phyloP scores from a whole-genome alignment of 306 rosid genomes.

The Astragalus membranaceus region DNA sequence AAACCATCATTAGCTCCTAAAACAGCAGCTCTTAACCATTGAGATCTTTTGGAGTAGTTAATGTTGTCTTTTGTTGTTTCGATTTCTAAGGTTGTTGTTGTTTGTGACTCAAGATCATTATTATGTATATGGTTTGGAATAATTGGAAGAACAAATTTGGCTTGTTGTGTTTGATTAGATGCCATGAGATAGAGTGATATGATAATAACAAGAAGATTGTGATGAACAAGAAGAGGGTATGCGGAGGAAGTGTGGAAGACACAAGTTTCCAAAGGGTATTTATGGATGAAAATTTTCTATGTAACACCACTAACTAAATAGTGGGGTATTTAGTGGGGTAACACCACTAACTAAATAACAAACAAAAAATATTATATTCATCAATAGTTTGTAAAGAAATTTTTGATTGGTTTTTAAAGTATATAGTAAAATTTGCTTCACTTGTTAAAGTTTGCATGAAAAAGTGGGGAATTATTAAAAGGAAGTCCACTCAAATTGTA shows the following conservation, averaged over 20 bases:
- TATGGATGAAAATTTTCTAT: conserved; percentile 38
- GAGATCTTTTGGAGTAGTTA: conserved; percentile 86
- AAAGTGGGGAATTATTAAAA: not conserved
- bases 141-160: conserved; percentile 28
- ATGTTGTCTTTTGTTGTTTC: conserved; percentile 31
- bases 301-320: conserved; percentile 31
- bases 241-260: conserved; percentile 62
- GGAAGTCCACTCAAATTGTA: not conserved
- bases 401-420: not conserved
- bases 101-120: conserved; percentile 49
- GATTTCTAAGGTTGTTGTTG: conserved; percentile 27
- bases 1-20: conserved; percentile 94
- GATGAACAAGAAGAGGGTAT: not conserved
- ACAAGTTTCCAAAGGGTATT: conserved; percentile 68
- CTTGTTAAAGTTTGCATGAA: conserved; percentile 2
- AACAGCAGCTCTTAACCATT: conserved; percentile 89
- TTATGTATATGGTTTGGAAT: not conserved
- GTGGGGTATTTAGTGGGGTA: too few relatives aligned
- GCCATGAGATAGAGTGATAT: conserved; percentile 27
- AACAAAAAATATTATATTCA: not conserved
- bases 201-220: not conserved
- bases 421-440: not conserved
- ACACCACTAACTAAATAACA: conserved; percentile 31
- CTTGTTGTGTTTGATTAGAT: conserved; percentile 23
- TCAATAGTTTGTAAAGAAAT: not conserved